Conservation (phyloP, 78 protist species). For the Dictyostelium capitatum region DNA sequence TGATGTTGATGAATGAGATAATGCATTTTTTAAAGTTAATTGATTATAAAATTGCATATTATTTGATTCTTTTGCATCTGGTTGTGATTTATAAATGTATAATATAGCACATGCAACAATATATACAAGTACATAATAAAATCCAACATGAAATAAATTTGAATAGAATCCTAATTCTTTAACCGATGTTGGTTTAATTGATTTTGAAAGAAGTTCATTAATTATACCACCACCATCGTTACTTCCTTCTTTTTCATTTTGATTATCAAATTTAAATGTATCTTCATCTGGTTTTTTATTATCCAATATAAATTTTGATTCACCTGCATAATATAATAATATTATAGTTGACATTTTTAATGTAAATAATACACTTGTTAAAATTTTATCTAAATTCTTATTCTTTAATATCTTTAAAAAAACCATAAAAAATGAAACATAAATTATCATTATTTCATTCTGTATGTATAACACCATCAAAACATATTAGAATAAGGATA, state of each 20-base stretch:
- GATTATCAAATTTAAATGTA: background rate
- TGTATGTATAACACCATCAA: no score
- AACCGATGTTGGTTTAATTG: background rate
- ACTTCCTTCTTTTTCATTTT: background rate
- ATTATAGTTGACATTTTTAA: background rate
- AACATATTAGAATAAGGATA: no score
- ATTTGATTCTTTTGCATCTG: constrained; percentile 9
- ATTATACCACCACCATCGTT: no score
- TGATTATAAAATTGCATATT: constrained; percentile 35
- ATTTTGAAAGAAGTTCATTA: no score
- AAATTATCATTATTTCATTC: constrained; percentile 13
- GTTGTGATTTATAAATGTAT: background rate
- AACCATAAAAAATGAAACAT: constrained; percentile 16
- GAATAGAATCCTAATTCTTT: background rate
- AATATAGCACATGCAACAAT: background rate
- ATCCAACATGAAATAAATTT: background rate
- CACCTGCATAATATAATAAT: constrained; percentile 11
- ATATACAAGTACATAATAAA: background rate
- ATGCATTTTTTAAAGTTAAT: background rate
- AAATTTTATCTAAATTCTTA: background rate
- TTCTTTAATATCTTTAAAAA: constrained; percentile 16
- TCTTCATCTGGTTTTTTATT: background rate
- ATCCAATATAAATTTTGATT: background rate
- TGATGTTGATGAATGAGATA: background rate
- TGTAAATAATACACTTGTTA: background rate